These are phyloP conservation scores for Metschnikowia lochheadii DNA, from an alignment of 805 yeast genomes.

Conservation along the genomic window DNA sequence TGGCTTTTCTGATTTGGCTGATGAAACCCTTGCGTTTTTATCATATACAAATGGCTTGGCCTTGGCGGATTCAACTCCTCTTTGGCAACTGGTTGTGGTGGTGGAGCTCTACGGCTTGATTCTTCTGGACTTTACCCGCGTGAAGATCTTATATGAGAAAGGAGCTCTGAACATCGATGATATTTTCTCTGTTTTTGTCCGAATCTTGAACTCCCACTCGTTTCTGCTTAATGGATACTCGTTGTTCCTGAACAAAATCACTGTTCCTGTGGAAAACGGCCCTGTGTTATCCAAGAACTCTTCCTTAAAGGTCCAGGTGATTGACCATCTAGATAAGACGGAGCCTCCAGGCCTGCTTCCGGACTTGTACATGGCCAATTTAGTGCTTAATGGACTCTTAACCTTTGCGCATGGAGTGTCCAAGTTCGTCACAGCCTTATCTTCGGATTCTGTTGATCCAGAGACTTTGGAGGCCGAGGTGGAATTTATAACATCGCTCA, in stretches of 20 bases:
- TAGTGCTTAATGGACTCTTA: constrained; percentile 52
- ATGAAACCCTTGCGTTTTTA: constrained; percentile 79
- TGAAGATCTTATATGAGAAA: constrained; percentile 50
- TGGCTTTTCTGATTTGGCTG: constrained; percentile 52
- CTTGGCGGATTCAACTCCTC: constrained; percentile 2
- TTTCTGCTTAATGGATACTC: constrained; percentile 25
- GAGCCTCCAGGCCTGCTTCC: constrained; percentile 69
- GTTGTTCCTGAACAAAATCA: constrained; percentile 21
- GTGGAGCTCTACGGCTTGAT: constrained; percentile 67
- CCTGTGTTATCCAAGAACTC: constrained; percentile 34
- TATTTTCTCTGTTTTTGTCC: constrained; percentile 35
- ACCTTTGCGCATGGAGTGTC: constrained; percentile 68
- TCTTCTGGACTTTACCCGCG: constrained; percentile 50
- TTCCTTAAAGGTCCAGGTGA: constrained; percentile 51
- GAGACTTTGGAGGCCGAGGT: constrained; percentile 29
- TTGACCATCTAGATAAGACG: constrained; percentile 76
- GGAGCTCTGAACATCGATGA: constrained; percentile 37
- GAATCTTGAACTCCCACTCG: constrained; percentile 11
- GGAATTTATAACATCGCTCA: constrained; percentile 33
- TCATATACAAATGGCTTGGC: constrained; percentile 67
- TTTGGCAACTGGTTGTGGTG: constrained; percentile 73
- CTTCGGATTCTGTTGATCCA: constrained; percentile 22
- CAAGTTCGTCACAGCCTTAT: constrained; percentile 42
- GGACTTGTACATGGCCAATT: constrained; percentile 51
- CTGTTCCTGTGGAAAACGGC: constrained; percentile 17